Evolutionary conservation across 2,329 filamentous ascomycete genomes (phyloP), one percentile per base, ranked within the genome.

Genomic region (Aspergillus terreus): DNA sequence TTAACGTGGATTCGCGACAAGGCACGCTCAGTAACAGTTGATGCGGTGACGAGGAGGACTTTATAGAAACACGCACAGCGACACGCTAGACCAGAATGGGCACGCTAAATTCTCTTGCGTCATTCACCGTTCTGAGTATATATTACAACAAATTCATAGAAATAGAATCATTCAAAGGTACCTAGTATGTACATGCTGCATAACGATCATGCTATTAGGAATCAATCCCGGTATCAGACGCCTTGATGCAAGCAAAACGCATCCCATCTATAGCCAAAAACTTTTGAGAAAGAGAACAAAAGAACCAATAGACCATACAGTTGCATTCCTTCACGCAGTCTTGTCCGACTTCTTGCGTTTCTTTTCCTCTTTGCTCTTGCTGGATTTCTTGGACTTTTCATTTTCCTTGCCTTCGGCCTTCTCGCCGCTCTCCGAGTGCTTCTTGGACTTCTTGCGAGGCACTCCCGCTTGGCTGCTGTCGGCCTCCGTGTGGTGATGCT

Each of bases 371-470:
- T 67, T 64, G 45, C 66, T 65, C 56, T 71, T 73, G 52, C 59
- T 58, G 6, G 59, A 62, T 47, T 67, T 69, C 47, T 68, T 69
- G 43, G 61, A 60, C 50, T 68, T 71, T 55, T 48, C 63, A 50
- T 65, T 62, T 55, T 48, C 63, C 52, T 65, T 62, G 45, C 61
- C 64, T 23, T 55, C 57, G 25, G 47, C 52, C 14, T 57, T 56
- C 21, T 56, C 59, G 15, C 15, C 19, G 15, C 14, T 38, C 40
- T 23, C 40, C 52, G 47, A 60, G 42, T 66, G 64, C 56, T 72
- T 72, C 60, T 72, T 75, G 12, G 68, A 67, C 58, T 74, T 74
- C 62, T 73, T 74, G 32, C 66, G 63, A 12, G 69, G 67, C 25
- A 58, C 44, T 15, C 45, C 60, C 27, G 54, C 52, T 51, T 62